Percentiles rank a stretch among this genome's conserved stretches.
Evolutionary conservation across 306 rosid species (phyloP).

Genomic region (Hippophae tibetana): DNA sequence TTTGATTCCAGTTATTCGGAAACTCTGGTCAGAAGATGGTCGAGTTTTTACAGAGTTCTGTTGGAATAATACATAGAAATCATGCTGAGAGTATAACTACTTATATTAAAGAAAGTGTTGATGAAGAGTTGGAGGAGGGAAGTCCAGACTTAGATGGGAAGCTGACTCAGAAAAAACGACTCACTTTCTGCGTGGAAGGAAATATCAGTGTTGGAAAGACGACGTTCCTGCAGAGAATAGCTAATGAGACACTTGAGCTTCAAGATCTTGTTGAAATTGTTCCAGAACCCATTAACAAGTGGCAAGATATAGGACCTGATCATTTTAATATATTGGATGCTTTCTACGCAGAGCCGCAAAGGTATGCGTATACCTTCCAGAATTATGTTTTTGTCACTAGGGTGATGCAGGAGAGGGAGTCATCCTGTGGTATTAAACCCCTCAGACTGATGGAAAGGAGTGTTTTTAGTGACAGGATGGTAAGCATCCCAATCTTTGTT

Average conservation of each 20-base stretch:
- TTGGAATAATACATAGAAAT: conserved; percentile 91
- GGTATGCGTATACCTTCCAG: conserved; percentile 98
- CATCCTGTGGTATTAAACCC: conserved; percentile 89
- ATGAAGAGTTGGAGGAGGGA: conserved; percentile 71
- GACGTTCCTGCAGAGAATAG: conserved; percentile 86
- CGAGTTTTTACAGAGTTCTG: conserved; percentile 75
- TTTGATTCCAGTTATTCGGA: conserved; percentile 62
- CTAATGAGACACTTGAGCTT: conserved; percentile 83
- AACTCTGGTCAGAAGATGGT: conserved; percentile 82
- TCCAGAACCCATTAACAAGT: conserved; percentile 88
- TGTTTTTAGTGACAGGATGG: conserved; percentile 97
- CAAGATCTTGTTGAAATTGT: conserved; percentile 92
- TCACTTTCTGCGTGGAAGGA: conserved; percentile 94
- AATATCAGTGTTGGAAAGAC: conserved; percentile 94
- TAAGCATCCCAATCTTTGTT: conserved; percentile 24
- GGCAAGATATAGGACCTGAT: conserved; percentile 96
- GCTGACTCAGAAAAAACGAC: conserved; percentile 45
- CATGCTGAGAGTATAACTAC: conserved; percentile 93
- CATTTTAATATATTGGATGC: conserved; percentile 92
- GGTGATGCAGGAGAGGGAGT: conserved; percentile 96
- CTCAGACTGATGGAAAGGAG: conserved; percentile 98
- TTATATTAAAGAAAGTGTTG: conserved; percentile 77
- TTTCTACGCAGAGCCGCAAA: conserved; percentile 86
- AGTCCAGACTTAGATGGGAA: conserved; percentile 29
- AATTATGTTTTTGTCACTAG: conserved; percentile 92